These are phyloP conservation scores for Isoetes taiwanensis DNA, from an alignment of 75 land plant genomes.

Conservation along the genomic window DNA sequence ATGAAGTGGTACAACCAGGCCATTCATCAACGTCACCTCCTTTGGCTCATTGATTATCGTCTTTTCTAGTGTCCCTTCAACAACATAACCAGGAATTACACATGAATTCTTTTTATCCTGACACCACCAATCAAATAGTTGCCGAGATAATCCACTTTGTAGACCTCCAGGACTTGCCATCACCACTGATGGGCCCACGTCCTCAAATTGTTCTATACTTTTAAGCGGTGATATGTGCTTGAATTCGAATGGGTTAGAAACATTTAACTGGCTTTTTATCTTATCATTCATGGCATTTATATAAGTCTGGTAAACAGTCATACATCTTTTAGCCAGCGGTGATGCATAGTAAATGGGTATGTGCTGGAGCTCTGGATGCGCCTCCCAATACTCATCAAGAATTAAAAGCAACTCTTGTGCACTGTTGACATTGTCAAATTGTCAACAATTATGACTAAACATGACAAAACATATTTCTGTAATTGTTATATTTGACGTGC, in stretches of 20 bases:
- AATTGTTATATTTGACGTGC: too few relatives aligned
- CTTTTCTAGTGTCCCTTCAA: constrained; percentile 84
- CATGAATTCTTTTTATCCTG: constrained; percentile 86
- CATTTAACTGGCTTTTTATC: constrained; percentile 56
- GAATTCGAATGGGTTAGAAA: constrained; percentile 85
- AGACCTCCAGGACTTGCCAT: constrained; percentile 94
- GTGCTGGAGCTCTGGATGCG: constrained; percentile 88
- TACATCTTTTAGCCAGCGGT: constrained; percentile 91
- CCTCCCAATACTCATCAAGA: constrained; percentile 91
- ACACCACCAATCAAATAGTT: constrained; percentile 94
- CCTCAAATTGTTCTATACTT: constrained; percentile 74
- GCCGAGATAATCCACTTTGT: constrained; percentile 88
- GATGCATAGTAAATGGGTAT: constrained; percentile 94
- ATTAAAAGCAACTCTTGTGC: constrained; percentile 91
- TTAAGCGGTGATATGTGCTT: constrained; percentile 69
- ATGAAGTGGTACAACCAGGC: constrained; percentile 81
- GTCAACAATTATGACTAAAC: too few relatives aligned
- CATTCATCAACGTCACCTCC: constrained; percentile 88
- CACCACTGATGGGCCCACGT: constrained; percentile 88
- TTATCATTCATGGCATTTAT: constrained; percentile 95
- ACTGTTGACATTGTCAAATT: too few relatives aligned
- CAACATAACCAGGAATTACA: constrained; percentile 90
- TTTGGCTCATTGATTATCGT: constrained; percentile 90
- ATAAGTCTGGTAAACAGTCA: constrained; percentile 93
- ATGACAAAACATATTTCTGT: too few relatives aligned